These are phyloP conservation scores for Lumnitzera racemosa DNA, from an alignment of 345 rosid species.

Conservation along the genomic window DNA sequence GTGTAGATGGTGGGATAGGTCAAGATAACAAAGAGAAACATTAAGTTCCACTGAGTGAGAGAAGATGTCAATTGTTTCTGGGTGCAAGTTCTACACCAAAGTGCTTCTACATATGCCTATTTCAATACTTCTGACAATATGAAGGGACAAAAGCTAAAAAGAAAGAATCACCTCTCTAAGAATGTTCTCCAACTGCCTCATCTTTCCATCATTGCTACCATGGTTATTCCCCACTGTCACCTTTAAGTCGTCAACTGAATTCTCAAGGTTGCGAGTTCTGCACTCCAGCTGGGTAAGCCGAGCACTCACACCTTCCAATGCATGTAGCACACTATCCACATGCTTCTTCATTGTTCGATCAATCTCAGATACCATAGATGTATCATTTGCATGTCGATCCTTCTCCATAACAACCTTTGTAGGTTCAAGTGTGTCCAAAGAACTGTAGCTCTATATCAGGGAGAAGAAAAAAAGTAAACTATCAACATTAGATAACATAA, in stretches of 20 bases:
- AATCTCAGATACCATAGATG: conserved; percentile 43
- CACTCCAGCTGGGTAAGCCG: conserved; percentile 77
- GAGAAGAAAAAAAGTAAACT: not conserved
- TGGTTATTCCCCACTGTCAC: conserved; percentile 67
- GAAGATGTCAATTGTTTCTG: too few species aligned
- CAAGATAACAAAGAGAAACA: too few species aligned
- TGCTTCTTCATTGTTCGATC: conserved; percentile 71
- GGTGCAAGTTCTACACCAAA: too few species aligned
- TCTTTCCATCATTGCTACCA: conserved; percentile 70
- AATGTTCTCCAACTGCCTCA: conserved; percentile 81
- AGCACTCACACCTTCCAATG: conserved; percentile 64
- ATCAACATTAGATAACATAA: conserved; percentile 5
- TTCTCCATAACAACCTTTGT: conserved; percentile 43
- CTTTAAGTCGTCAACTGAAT: conserved; percentile 77
- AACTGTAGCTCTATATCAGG: conserved; percentile 46
- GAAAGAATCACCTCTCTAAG: conserved; percentile 53
- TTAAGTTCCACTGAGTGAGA: too few species aligned
- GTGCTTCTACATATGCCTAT: too few species aligned
- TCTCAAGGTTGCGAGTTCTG: conserved; percentile 60
- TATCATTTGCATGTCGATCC: conserved; percentile 33
- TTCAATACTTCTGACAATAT: not conserved
- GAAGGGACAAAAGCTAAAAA: not conserved
- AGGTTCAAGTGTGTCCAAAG: conserved; percentile 59
- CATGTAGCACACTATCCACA: conserved; percentile 58
- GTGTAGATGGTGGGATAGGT: too few species aligned